phyloP scores from a whole-genome alignment of 305 asterid species.

The Fraxinus velutina region DNA sequence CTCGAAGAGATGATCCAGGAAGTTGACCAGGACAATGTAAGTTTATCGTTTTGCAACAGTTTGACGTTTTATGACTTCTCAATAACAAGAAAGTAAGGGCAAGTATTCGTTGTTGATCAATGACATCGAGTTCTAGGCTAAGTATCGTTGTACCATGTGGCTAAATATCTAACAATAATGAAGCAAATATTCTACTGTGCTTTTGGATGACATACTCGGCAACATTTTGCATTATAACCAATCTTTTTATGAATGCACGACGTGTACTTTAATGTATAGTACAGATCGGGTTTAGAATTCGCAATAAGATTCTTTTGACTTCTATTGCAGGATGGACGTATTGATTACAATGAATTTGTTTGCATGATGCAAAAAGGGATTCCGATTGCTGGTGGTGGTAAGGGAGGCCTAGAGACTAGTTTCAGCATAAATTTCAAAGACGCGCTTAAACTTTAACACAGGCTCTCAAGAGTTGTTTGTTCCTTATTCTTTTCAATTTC shows the following conservation, averaged over 20 bases:
- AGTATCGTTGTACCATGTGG: background rate
- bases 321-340: conserved; percentile 70
- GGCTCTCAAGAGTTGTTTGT: background rate
- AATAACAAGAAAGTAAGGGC: background rate
- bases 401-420: conserved; percentile 65
- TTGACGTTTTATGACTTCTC: too few species aligned
- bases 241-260: background rate
- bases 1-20: conserved; percentile 92
- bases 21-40: conserved; percentile 85
- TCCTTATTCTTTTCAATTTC: conserved; percentile 7
- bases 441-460: conserved; percentile 51
- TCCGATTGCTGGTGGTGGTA: conserved; percentile 54
- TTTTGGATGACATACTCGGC: background rate
- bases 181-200: background rate
- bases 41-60: conserved; percentile 21
- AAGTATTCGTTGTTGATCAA: background rate
- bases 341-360: conserved; percentile 94
- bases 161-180: background rate
- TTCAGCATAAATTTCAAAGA: conserved; percentile 83
- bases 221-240: background rate
- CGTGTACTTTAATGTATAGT: background rate
- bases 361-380: conserved; percentile 93
- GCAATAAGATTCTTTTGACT: background rate
- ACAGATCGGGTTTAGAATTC: background rate
- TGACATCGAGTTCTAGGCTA: background rate